Conservation (phyloP, 495 filamentous ascomycete species). For the Hamigera avellanea region DNA sequence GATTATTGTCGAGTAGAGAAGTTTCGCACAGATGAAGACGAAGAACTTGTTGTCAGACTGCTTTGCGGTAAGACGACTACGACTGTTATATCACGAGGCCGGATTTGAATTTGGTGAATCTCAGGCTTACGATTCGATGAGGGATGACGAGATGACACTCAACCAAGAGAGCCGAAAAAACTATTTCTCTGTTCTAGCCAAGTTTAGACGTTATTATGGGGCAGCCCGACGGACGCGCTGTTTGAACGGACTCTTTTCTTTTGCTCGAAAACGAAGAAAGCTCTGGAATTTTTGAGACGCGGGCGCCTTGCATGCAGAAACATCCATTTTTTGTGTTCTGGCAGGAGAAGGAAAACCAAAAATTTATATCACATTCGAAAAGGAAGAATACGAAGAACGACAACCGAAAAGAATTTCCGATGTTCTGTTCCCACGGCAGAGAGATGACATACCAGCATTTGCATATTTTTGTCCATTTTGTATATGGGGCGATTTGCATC, state of each 20-base stretch:
- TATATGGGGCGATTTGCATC: conserved; percentile 30
- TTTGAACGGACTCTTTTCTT: conserved; percentile 18
- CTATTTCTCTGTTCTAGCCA: conserved; percentile 35
- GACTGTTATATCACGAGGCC: conserved; percentile 38
- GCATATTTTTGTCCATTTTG: conserved; percentile 32
- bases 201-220: conserved; percentile 40
- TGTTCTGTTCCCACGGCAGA: conserved; percentile 21
- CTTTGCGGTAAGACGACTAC: conserved; percentile 36
- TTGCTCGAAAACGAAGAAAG: conserved; percentile 11
- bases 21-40: conserved; percentile 15
- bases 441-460: conserved; percentile 35
- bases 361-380: neutral
- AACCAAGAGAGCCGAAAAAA: conserved; percentile 29
- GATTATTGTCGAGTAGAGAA: conserved; percentile 43
- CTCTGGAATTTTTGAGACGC: conserved; percentile 19
- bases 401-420: conserved; percentile 13
- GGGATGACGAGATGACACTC: conserved; percentile 44
- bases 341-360: neutral
- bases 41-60: conserved; percentile 28
- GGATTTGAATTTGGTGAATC: conserved; percentile 23
- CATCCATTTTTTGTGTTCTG: neutral
- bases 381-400: conserved; percentile 29
- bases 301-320: conserved; percentile 23
- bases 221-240: conserved; percentile 33
- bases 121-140: conserved; percentile 45